Evolutionary conservation across 768 basidiomycete genomes (phyloP).

Genomic region (Neoboletus brunneissimus): DNA sequence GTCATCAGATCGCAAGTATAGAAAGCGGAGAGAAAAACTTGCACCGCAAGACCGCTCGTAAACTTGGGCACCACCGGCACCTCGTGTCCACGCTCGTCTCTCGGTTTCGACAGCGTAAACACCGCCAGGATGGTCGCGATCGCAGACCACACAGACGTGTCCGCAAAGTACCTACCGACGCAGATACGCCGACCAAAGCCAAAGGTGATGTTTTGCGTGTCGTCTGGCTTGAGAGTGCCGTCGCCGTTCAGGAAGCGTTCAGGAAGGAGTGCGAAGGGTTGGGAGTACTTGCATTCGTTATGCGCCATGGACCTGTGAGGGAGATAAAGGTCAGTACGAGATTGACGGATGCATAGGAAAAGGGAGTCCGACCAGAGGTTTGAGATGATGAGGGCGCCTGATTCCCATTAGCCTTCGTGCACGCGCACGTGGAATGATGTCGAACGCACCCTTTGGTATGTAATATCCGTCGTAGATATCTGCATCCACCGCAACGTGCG

Average conservation of each 20-base stretch:
- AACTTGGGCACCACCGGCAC: conserved; percentile 14
- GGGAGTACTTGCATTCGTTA: conserved; percentile 32
- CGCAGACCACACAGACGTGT: conserved; percentile 17
- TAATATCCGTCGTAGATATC: conserved; percentile 44
- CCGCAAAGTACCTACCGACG: conserved; percentile 21
- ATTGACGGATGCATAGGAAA: neutral
- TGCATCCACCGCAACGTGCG: conserved; percentile 33
- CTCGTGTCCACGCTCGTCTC: conserved; percentile 11
- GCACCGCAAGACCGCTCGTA: conserved; percentile 14
- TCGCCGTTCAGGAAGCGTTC: conserved; percentile 38
- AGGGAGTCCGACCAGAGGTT: conserved; percentile 8
- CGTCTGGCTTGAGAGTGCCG: conserved; percentile 13
- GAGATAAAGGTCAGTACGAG: neutral
- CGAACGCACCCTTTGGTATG: conserved; percentile 41
- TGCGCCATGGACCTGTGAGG: conserved; percentile 15
- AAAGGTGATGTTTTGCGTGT: conserved; percentile 14
- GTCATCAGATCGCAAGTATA: neutral
- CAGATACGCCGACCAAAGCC: conserved; percentile 30
- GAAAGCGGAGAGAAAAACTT: neutral
- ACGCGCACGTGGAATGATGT: neutral
- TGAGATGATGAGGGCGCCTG: conserved; percentile 8
- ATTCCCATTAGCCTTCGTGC: neutral
- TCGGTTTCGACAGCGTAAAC: conserved; percentile 7
- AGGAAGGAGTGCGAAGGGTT: conserved; percentile 36
- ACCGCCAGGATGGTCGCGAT: conserved; percentile 13